Conservation (phyloP, 2,329 filamentous ascomycete genomes). For the Fusarium sambucinum region DNA sequence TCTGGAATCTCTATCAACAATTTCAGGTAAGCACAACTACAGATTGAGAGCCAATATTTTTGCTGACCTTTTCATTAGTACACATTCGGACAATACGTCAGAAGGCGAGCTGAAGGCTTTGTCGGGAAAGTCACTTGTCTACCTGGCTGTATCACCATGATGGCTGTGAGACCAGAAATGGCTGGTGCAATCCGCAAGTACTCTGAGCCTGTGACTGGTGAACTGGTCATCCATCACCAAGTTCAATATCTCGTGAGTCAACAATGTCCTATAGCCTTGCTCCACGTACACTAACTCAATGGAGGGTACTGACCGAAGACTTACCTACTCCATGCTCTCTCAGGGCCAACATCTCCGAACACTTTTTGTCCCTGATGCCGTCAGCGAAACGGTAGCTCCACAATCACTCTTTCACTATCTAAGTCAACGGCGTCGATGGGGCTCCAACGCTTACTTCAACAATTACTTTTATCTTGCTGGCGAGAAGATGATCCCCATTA, state of each 20-base stretch:
- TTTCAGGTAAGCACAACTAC: constrained; percentile 28
- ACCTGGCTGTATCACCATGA: constrained; percentile 43
- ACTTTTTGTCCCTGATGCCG: constrained; percentile 50
- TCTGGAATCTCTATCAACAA: constrained; percentile 44
- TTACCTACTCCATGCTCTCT: constrained; percentile 42
- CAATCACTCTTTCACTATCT: constrained; percentile 52
- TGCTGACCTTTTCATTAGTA: constrained; percentile 18
- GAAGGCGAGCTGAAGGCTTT: constrained; percentile 35
- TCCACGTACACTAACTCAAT: neutral
- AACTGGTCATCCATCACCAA: constrained; percentile 39
- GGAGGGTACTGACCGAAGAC: constrained; percentile 40
- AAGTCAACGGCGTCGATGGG: constrained; percentile 52
- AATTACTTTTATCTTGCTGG: constrained; percentile 52
- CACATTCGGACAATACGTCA: constrained; percentile 40
- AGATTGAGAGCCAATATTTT: rapidly evolving
- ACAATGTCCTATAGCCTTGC: too few relatives aligned
- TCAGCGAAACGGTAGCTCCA: constrained; percentile 52
- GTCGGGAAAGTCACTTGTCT: constrained; percentile 40
- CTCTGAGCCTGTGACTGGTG: constrained; percentile 35
- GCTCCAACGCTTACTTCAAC: constrained; percentile 54
- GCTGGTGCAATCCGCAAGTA: constrained; percentile 41
- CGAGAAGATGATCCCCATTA: constrained; percentile 56
- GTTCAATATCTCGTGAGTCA: constrained; percentile 41
- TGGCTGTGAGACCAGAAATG: constrained; percentile 40
- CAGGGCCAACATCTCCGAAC: constrained; percentile 43